phyloP scores from a whole-genome alignment of 176 grass and related monocot species.

The Cenchrus fungigraminus region DNA sequence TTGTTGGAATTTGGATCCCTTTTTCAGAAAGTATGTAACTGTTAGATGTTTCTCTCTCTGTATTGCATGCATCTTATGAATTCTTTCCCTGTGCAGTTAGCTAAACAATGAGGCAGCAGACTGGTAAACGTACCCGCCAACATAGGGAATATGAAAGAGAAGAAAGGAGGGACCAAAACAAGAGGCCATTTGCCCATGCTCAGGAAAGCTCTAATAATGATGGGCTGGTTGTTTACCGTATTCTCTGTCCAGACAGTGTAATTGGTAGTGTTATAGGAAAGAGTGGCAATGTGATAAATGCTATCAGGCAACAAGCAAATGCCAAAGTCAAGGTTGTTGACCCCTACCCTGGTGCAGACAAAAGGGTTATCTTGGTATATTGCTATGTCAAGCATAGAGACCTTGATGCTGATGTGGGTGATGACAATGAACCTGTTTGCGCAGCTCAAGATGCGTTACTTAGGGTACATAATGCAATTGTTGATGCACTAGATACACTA shows the following conservation, averaged over 20 bases:
- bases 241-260: conserved; percentile 76
- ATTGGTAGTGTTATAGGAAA: conserved; percentile 98
- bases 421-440: conserved; percentile 62
- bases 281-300: conserved; percentile 90
- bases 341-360: conserved; percentile 86
- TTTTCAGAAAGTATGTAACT: background rate
- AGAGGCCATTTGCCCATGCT: conserved; percentile 47
- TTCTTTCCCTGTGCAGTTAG: conserved; percentile 37
- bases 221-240: conserved; percentile 77
- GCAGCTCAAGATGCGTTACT: conserved; percentile 85
- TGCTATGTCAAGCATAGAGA: conserved; percentile 70
- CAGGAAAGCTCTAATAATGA: conserved; percentile 63
- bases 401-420: conserved; percentile 57
- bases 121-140: conserved; percentile 67
- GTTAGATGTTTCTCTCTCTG: conserved; percentile 1
- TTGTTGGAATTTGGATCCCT: background rate
- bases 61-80: conserved; percentile 13
- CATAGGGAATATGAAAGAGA: conserved; percentile 65
- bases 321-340: conserved; percentile 92
- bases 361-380: conserved; percentile 85
- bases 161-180: conserved; percentile 60
- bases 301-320: conserved; percentile 72
- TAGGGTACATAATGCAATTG: conserved; percentile 86
- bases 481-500: conserved; percentile 50
- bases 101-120: conserved; percentile 64